Evolutionary conservation across 208 protist genomes (phyloP).

Genomic region (Trypanosoma vivax): DNA sequence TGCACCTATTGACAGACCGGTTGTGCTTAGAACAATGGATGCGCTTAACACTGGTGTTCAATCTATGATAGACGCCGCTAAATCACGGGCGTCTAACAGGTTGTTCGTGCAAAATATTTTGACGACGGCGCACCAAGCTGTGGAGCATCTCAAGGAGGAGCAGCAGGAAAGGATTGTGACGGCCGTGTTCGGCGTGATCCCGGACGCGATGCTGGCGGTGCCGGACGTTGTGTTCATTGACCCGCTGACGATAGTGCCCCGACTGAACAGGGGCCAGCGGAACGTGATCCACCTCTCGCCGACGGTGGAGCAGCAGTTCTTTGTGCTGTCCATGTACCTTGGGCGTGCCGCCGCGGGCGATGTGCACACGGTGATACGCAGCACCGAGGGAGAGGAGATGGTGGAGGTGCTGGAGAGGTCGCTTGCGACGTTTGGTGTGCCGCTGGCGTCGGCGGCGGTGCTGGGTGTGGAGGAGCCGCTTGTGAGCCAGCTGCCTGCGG

Average conservation of each 20-base stretch:
- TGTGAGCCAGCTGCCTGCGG: neutral
- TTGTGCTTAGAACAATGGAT: no score
- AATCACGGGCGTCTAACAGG: neutral
- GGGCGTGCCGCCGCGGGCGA: neutral
- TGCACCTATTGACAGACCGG: no score
- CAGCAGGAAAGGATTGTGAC: neutral
- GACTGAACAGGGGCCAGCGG: neutral
- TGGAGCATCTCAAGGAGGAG: neutral
- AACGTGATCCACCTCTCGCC: neutral
- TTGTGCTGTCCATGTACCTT: neutral
- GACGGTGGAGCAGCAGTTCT: slow-evolving; percentile 1
- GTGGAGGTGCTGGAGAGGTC: neutral
- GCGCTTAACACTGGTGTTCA: no score
- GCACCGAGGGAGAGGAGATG: neutral
- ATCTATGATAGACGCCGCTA: no score
- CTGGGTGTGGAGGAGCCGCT: neutral
- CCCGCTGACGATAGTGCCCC: neutral
- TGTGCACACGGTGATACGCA: neutral
- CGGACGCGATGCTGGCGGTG: neutral
- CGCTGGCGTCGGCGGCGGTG: slow-evolving; percentile 1
- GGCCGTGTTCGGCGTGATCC: neutral
- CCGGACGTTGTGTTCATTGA: neutral
- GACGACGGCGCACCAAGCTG: neutral
- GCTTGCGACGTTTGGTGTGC: slow-evolving; percentile 3
- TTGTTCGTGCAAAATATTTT: neutral